These are phyloP conservation scores for Oropetium thomaeum DNA, from an alignment of 176 grass and related monocot species.

Conservation along the genomic window DNA sequence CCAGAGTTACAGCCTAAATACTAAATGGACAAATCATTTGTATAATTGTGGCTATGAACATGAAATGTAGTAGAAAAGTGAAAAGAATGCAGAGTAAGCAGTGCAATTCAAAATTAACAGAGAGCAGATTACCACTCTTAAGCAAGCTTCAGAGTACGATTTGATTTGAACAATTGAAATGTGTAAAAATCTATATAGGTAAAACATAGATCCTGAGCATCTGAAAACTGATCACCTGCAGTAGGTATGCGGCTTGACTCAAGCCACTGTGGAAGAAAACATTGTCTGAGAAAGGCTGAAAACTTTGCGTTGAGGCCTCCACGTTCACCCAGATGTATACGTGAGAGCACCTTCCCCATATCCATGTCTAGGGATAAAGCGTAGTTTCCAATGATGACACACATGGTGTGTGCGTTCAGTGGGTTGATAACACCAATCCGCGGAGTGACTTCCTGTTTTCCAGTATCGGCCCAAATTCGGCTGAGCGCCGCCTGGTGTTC, in stretches of 20 bases:
- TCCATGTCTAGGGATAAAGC: slow-evolving; percentile 4
- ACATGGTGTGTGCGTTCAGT: background rate
- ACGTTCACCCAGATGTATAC: background rate
- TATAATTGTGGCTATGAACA: too few relatives aligned
- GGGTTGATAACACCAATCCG: slow-evolving; percentile 20
- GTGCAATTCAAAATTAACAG: background rate
- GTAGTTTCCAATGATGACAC: background rate
- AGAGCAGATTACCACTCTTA: background rate
- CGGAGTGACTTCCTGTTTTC: background rate
- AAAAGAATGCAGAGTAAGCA: background rate
- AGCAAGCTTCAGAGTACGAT: background rate
- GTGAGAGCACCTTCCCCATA: background rate
- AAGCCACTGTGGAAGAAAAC: slow-evolving; percentile 8
- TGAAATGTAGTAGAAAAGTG: too few relatives aligned
- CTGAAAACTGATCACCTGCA: slow-evolving; percentile 11
- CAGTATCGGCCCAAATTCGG: background rate
- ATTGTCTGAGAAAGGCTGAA: background rate
- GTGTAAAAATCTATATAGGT: too few relatives aligned
- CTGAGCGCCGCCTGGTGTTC: slow-evolving; percentile 15
- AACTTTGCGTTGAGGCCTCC: background rate
- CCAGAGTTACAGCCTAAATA: background rate
- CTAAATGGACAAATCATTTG: background rate
- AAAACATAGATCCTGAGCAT: background rate
- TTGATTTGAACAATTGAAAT: too few relatives aligned
- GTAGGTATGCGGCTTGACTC: slow-evolving; percentile 9